Evolutionary conservation across 108 stramenopile genomes (phyloP).

Genomic region (Poteriospumella lacustris): DNA sequence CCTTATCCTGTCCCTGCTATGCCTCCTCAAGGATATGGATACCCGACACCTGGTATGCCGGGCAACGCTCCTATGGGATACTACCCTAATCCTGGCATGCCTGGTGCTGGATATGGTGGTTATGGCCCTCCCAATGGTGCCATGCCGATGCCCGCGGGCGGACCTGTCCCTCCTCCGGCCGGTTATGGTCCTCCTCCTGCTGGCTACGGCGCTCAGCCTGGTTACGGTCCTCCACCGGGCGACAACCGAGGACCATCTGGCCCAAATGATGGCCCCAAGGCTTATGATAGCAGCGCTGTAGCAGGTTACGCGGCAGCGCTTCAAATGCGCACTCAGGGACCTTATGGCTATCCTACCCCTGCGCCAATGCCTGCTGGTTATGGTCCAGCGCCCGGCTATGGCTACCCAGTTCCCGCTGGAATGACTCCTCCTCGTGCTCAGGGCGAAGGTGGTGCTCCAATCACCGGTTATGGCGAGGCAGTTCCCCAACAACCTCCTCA

Average conservation of each 20-base stretch:
- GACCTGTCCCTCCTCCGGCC: not conserved
- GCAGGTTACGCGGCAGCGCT: constrained; percentile 11
- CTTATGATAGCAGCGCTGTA: not conserved
- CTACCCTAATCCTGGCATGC: no score
- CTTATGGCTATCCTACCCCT: not conserved
- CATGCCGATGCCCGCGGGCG: not conserved
- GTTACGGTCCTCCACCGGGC: constrained; percentile 24
- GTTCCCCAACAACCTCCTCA: not conserved
- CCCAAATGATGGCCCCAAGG: not conserved
- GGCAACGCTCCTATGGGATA: no score
- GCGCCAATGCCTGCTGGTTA: not conserved
- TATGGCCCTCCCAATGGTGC: not conserved
- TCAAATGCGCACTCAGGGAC: not conserved
- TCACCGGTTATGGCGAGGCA: constrained; percentile 10
- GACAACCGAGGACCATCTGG: not conserved
- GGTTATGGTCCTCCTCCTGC: not conserved
- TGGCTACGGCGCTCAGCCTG: not conserved
- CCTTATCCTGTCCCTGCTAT: not conserved
- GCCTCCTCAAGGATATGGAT: no score
- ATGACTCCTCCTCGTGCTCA: not conserved
- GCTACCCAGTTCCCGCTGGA: not conserved
- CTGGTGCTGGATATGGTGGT: constrained; percentile 2
- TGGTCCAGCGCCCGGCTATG: not conserved
- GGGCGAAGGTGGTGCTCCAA: not conserved
- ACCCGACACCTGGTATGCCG: no score